These are phyloP conservation scores for Pseudocercospora crystallina DNA, from an alignment of 2,329 filamentous ascomycete species.

Conservation along the genomic window DNA sequence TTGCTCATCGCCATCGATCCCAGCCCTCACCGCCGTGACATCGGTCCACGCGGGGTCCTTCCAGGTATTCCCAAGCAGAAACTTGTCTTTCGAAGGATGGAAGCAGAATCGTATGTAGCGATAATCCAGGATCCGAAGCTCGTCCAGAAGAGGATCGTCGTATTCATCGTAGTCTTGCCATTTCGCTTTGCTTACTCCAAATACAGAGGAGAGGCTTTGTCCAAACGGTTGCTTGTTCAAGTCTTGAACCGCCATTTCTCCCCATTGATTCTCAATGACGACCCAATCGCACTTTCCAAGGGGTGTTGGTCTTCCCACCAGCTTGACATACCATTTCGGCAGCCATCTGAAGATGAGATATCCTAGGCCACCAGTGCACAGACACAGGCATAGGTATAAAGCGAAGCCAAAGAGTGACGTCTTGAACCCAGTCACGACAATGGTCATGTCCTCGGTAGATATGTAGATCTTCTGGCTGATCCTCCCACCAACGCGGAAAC, in stretches of 20 bases:
- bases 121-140: slow-evolving; percentile 81
- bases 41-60: slow-evolving; percentile 89
- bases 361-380: slow-evolving; percentile 70
- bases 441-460: slow-evolving; percentile 86
- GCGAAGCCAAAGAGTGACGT: slow-evolving; percentile 70
- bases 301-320: slow-evolving; percentile 68
- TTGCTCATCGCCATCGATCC: slow-evolving; percentile 86
- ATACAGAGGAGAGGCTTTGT: slow-evolving; percentile 65
- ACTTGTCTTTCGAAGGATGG: slow-evolving; percentile 85
- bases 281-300: slow-evolving; percentile 83
- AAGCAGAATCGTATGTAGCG: slow-evolving; percentile 92
- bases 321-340: slow-evolving; percentile 76
- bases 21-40: slow-evolving; percentile 69
- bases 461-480: slow-evolving; percentile 91
- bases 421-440: slow-evolving; percentile 87
- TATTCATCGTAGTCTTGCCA: slow-evolving; percentile 69
- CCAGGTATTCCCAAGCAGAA: slow-evolving; percentile 84
- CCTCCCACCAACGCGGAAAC: slow-evolving; percentile 60
- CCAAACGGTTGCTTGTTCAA: slow-evolving; percentile 62
- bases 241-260: slow-evolving; percentile 77
- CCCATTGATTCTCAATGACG: slow-evolving; percentile 97
- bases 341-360: slow-evolving; percentile 89
- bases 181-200: slow-evolving; percentile 64
- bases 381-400: slow-evolving; percentile 69
- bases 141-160: slow-evolving; percentile 71